Evolutionary conservation across 2,329 filamentous ascomycete genomes (phyloP).

Genomic region (Aspergillus tanneri): DNA sequence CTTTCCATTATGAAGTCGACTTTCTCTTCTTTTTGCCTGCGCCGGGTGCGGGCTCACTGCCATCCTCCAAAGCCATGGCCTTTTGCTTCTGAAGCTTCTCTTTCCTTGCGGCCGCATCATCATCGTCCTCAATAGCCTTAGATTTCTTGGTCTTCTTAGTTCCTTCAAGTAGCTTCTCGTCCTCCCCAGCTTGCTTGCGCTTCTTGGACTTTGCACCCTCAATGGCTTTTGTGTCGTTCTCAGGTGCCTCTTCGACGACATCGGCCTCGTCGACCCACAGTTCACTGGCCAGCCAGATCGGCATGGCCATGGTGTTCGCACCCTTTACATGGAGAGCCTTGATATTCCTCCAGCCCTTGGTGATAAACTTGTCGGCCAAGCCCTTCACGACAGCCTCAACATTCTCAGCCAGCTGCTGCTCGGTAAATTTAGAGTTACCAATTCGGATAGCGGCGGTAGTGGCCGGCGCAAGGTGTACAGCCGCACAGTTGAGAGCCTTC

Average conservation of each 20-base stretch:
- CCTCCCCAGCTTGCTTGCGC: constrained; percentile 41
- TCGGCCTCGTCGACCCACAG: constrained; percentile 80
- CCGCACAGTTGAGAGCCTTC: constrained; percentile 71
- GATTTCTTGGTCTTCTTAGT: constrained; percentile 44
- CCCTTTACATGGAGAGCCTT: constrained; percentile 87
- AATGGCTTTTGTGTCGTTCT: constrained; percentile 32
- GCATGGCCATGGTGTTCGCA: constrained; percentile 79
- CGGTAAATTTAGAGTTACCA: constrained; percentile 70
- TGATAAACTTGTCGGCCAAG: constrained; percentile 75
- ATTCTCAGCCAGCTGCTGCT: constrained; percentile 78
- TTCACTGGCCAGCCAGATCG: constrained; percentile 92
- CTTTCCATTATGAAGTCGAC: constrained; percentile 36
- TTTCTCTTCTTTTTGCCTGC: constrained; percentile 41
- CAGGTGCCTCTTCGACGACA: constrained; percentile 57
- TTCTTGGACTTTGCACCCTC: constrained; percentile 56
- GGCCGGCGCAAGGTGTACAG: constrained; percentile 75
- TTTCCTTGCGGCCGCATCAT: constrained; percentile 44
- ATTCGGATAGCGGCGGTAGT: constrained; percentile 79
- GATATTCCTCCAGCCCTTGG: constrained; percentile 84
- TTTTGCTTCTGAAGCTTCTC: constrained; percentile 53
- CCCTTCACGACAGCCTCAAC: constrained; percentile 67
- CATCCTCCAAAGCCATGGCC: constrained; percentile 46
- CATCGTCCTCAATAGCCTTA: constrained; percentile 39
- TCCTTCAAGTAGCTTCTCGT: constrained; percentile 32
- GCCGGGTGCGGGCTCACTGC: constrained; percentile 32